Percentiles rank a stretch among this genome's conserved stretches.
These are phyloP conservation scores for Sporothrix inflata DNA, from an alignment of 2,329 filamentous ascomycete species.

Conservation along the genomic window DNA sequence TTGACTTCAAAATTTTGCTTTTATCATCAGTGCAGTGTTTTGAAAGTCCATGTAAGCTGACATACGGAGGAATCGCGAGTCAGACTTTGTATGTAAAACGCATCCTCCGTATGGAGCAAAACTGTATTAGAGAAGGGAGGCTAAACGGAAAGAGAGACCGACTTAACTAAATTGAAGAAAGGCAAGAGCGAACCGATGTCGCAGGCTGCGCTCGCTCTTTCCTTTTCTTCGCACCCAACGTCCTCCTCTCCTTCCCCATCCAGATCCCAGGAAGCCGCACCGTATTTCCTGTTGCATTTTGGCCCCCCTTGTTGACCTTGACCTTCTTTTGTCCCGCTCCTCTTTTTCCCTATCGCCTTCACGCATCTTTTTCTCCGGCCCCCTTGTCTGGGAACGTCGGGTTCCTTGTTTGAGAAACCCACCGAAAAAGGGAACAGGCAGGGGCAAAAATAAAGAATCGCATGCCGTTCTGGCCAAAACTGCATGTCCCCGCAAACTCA, in stretches of 20 bases:
- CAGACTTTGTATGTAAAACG: background rate
- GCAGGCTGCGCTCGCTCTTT: background rate
- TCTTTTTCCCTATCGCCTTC: background rate
- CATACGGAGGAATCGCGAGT: background rate
- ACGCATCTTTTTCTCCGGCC: background rate
- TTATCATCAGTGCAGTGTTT: background rate
- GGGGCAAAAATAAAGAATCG: background rate
- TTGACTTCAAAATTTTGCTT: background rate
- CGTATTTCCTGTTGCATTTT: background rate
- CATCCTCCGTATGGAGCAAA: conserved; percentile 15
- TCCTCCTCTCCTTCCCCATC: background rate
- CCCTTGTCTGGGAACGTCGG: conserved; percentile 12
- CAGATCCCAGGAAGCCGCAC: background rate
- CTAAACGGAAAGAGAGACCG: conserved; percentile 2
- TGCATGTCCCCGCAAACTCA: background rate
- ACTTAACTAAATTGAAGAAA: background rate
- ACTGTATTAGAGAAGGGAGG: background rate
- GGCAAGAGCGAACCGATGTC: conserved; percentile 9
- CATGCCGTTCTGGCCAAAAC: background rate
- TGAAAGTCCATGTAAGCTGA: background rate
- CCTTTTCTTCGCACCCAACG: background rate
- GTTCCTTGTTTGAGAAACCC: background rate
- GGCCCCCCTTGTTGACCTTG: background rate
- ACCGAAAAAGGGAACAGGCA: background rate
- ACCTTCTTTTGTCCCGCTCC: background rate